phyloP scores from a whole-genome alignment of 2,329 filamentous ascomycete species.

The Hymenoscyphus fructigenus region DNA sequence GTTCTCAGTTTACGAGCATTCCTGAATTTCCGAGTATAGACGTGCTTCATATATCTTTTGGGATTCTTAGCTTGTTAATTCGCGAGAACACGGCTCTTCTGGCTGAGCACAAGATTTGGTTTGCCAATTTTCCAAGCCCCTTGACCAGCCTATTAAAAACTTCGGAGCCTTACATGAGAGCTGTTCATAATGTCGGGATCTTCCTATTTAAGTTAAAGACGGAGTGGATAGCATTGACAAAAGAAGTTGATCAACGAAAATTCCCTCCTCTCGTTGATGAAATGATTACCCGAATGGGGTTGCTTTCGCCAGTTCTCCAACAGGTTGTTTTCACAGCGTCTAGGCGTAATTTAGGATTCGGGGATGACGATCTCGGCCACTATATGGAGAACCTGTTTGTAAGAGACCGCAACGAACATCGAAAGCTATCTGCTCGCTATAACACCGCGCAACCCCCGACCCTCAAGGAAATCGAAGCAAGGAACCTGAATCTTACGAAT shows the following conservation, averaged over 20 bases:
- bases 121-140: slow-evolving; percentile 47
- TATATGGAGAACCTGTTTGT: slow-evolving; percentile 41
- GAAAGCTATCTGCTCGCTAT: slow-evolving; percentile 28
- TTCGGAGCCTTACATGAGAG: slow-evolving; percentile 37
- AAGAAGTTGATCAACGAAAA: slow-evolving; percentile 38
- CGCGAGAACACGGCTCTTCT: slow-evolving; percentile 46
- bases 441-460: slow-evolving; percentile 32
- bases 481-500: slow-evolving; percentile 24
- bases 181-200: slow-evolving; percentile 40
- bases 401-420: slow-evolving; percentile 38
- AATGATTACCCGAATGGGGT: slow-evolving; percentile 46
- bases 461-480: slow-evolving; percentile 28
- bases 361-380: slow-evolving; percentile 37
- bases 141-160: slow-evolving; percentile 29
- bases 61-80: slow-evolving; percentile 45
- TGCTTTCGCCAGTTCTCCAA: slow-evolving; percentile 53
- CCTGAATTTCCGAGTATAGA: slow-evolving; percentile 35
- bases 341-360: slow-evolving; percentile 46
- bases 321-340: slow-evolving; percentile 53
- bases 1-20: slow-evolving; percentile 32
- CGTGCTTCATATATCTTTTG: slow-evolving; percentile 34
- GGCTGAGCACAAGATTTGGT: slow-evolving; percentile 43
- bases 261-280: slow-evolving; percentile 60
- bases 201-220: slow-evolving; percentile 47
- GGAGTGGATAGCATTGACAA: slow-evolving; percentile 42